Evolutionary conservation across 2,329 filamentous ascomycete species (phyloP).

Genomic region (Fusarium floridanum): DNA sequence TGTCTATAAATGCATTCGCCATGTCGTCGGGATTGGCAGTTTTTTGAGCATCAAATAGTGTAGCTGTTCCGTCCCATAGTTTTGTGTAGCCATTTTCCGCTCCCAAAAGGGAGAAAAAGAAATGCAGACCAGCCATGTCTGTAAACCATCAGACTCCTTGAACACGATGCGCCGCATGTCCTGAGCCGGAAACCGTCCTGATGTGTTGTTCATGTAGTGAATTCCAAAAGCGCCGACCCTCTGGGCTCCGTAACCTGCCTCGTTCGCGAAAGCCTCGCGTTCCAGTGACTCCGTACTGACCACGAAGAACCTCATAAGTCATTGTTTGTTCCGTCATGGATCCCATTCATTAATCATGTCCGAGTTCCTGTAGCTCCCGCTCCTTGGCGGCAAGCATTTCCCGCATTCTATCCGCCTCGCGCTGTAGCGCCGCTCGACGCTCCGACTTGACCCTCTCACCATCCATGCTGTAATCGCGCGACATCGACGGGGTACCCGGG

Average conservation of each 20-base stretch:
- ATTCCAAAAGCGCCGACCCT: constrained; percentile 46
- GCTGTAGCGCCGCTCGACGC: constrained; percentile 73
- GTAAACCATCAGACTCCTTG: constrained; percentile 30
- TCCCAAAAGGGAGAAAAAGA: constrained; percentile 21
- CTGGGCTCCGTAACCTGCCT: constrained; percentile 20
- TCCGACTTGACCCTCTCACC: constrained; percentile 69
- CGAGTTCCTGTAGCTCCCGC: constrained; percentile 68
- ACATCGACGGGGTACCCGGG: constrained; percentile 34
- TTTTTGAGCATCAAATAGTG: constrained; percentile 13
- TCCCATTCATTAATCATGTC: constrained; percentile 43
- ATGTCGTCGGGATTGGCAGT: constrained; percentile 19
- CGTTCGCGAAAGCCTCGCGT: constrained; percentile 28
- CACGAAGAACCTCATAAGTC: constrained; percentile 44
- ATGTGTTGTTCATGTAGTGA: constrained; percentile 27
- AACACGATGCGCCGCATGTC: constrained; percentile 17
- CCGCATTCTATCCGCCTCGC: constrained; percentile 82
- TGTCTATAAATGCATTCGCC: constrained; percentile 36
- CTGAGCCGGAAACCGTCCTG: constrained; percentile 19
- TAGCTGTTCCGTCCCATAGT: constrained; percentile 25
- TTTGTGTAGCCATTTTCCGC: constrained; percentile 31
- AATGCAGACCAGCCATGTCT: constrained; percentile 23
- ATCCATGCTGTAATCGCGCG: constrained; percentile 53
- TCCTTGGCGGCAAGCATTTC: constrained; percentile 80
- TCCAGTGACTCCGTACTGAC: constrained; percentile 42
- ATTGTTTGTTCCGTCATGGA: constrained; percentile 34